Evolutionary conservation across 176 grass and related monocot species (phyloP).

Genomic region (Coix lacrymajobi): DNA sequence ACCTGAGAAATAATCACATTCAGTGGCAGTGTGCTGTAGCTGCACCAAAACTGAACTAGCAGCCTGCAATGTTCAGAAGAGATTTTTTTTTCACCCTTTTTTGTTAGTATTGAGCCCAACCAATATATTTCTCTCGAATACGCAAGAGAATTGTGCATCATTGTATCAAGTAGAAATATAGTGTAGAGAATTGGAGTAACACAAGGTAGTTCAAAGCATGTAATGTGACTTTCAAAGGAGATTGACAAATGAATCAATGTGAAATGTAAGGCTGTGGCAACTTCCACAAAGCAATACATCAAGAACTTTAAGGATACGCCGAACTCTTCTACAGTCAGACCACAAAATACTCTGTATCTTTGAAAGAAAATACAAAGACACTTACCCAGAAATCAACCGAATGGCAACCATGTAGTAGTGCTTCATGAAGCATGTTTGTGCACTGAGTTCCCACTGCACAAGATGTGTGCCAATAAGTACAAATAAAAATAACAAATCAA

Average conservation of each 20-base stretch:
- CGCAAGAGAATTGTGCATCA: too few species aligned
- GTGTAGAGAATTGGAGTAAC: not conserved
- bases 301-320: not conserved
- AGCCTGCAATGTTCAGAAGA: constrained; percentile 49
- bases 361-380: not conserved
- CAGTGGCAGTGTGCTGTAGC: constrained; percentile 87
- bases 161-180: not conserved
- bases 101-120: not conserved
- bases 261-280: not conserved
- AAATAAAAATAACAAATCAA: not conserved
- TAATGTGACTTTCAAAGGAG: not conserved
- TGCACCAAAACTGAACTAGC: constrained; percentile 93
- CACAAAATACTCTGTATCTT: not conserved
- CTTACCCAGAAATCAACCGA: constrained; percentile 79
- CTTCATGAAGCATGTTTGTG: constrained; percentile 87
- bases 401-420: constrained; percentile 80
- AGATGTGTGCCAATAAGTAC: not conserved
- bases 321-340: not conserved
- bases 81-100: not conserved
- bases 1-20: constrained; percentile 98
- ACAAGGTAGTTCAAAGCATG: not conserved
- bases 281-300: not conserved
- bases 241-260: not conserved
- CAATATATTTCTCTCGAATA: not conserved
- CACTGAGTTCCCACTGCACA: constrained; percentile 91